Percentiles rank a stretch among this genome's conserved stretches.
Evolutionary conservation across 2,329 filamentous ascomycete genomes (phyloP).

Genomic region (Dothistroma pini): DNA sequence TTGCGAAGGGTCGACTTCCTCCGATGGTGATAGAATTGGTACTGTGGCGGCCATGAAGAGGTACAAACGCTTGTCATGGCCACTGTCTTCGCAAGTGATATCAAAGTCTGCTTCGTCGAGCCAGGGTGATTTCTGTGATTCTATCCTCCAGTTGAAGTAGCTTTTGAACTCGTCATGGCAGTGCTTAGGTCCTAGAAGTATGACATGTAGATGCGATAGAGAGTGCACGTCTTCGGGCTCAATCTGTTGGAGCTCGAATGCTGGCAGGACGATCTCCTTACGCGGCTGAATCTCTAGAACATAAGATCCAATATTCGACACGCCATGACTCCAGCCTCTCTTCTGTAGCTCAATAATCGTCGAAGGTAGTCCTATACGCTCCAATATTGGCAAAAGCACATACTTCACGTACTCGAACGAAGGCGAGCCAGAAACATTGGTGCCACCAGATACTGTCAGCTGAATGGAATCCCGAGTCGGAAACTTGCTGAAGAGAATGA

Average conservation of each 20-base stretch:
- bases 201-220: constrained; percentile 30
- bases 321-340: constrained; percentile 54
- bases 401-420: constrained; percentile 55
- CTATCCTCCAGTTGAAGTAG: constrained; percentile 4
- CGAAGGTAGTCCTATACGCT: constrained; percentile 48
- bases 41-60: constrained; percentile 53
- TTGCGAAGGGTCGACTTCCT: constrained; percentile 20
- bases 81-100: constrained; percentile 23
- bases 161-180: constrained; percentile 30
- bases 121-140: neutral
- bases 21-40: neutral
- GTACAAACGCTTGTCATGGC: constrained; percentile 41
- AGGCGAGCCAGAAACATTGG: constrained; percentile 54
- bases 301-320: constrained; percentile 46
- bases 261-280: constrained; percentile 26
- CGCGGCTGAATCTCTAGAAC: constrained; percentile 49
- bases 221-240: neutral
- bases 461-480: constrained; percentile 25
- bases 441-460: constrained; percentile 54
- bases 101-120: constrained; percentile 9
- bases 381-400: constrained; percentile 54
- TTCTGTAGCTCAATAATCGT: constrained; percentile 43
- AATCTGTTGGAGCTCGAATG: constrained; percentile 33
- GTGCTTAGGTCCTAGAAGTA: constrained; percentile 37
- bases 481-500: constrained; percentile 45